Evolutionary conservation across 75 land plant species (phyloP), one percentile per base, ranked within the genome.

Genomic region (Sequoia sempervirens): DNA sequence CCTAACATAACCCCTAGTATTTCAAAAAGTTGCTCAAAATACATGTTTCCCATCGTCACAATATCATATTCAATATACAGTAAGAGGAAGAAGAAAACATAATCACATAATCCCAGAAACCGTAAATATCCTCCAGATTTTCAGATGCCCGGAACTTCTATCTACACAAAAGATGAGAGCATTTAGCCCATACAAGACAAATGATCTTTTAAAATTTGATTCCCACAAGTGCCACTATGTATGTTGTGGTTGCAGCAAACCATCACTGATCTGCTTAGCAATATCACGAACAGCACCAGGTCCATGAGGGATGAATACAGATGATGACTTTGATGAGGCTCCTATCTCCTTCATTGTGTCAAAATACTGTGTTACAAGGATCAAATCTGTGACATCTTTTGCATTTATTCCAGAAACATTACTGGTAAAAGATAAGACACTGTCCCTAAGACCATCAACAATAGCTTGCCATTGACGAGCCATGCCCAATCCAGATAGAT

Each of bases 281-380:
- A 86, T 89, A 74, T 88, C 89, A 50, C 85, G 85, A n/a, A 87
- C 89, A 43, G 89, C 89, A 46, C 85, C 89, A 9, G 89, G 89
- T 20, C 89, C 89, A 75, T 88, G 89, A 47, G 89, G 89, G 32
- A 88, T 80, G 79, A 88, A 88, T 17, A 88, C 85, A 0, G 89
- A 83, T 9, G 89, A 88, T 43, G 56, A 74, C 72, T 86, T 88
- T 41, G 89, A 83, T 18, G 78, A 50, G 61, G 85, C 74, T 30
- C 89, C 89, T 40, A 88, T 87, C n/a, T 88, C 89, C 80, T 80
- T 83, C 89, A 88, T 87, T 14, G 89, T 88, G 69, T 88, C 89
- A 58, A 88, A 88, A 72, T 88, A 88, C 79, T 88, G 89, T 11
- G 89, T 88, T 50, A 88, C 68, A 18, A 88, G 85, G 37, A 88